Evolutionary conservation across 805 yeast genomes (phyloP), one percentile per base, ranked within the genome.

Genomic region (Lipomyces mesembrius): DNA sequence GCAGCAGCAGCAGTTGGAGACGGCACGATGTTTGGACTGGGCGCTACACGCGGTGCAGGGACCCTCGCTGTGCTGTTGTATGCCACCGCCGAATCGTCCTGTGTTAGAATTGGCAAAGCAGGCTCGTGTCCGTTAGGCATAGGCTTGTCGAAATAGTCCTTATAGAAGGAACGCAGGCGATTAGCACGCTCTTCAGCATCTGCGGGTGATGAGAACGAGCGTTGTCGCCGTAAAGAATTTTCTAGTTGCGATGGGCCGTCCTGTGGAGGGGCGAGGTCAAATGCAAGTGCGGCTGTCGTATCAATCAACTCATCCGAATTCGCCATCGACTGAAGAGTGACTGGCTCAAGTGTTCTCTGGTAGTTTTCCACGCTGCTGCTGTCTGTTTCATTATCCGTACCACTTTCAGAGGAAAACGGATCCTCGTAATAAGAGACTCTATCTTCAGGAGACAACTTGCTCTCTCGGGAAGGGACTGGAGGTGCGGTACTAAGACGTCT

Each of bases 121-220:
- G 32, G 62, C n/a, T 14, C 27, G 61, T 32, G 55, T n/a, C 49
- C 37, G 34, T 4, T 22, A 22, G 55, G 62, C 32, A 51, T 32
- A 27, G 62, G 60, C 20, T 65, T 60, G 29, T 68, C 71, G 56
- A 69, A 65, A 59, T 69, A 69, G 7, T 62, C 63, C 46, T 54
- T 56, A 49, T 69, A 69, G 34, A 69, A 65, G 20, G 72, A 67
- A 9, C 70, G 67, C 22, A 65, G 53, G 11, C 68, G 55, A 17
- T 53, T 58, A 14, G 65, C 65, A 4, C 71, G 65, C 37, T 66
- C 71, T 34, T 57, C 71, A 14, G 67, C 68, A 22, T 60, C 70
- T 9, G 37, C 56, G 6, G 66, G 66, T n/a, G 29, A 27, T 7
- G 68, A 62, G 12, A 65, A 56, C 9, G 68, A 65, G 17, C 55